Conservation (phyloP, 2,329 filamentous ascomycete genomes). For the Ophiostoma triangulosporum region DNA sequence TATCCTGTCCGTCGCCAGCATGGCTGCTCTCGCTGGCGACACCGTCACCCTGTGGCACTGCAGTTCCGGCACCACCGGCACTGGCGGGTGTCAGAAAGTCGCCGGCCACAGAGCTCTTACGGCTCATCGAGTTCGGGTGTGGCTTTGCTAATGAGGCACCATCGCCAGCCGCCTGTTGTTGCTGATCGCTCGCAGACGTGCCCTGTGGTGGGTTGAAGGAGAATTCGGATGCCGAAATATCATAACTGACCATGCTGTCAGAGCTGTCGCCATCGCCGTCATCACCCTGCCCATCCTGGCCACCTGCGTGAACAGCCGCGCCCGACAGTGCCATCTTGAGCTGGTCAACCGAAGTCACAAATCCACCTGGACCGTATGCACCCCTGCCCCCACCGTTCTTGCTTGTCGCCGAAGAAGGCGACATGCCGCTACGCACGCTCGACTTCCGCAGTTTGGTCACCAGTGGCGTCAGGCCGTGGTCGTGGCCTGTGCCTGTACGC, state of each 20-base stretch:
- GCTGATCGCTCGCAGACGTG: not conserved
- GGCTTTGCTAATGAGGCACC: not conserved
- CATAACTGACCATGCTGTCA: conserved; percentile 60
- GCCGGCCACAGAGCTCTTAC: conserved; percentile 3
- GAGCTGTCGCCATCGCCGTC: conserved; percentile 41
- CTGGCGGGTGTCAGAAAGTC: conserved; percentile 3
- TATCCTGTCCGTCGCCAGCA: conserved; percentile 15
- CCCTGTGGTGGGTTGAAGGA: conserved; percentile 37
- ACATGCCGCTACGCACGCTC: conserved; percentile 38
- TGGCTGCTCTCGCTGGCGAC: conserved; percentile 11
- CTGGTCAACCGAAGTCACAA: conserved; percentile 49
- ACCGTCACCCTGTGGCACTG: not conserved
- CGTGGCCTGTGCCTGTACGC: conserved; percentile 17
- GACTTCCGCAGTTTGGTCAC: conserved; percentile 36
- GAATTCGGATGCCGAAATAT: conserved; percentile 52
- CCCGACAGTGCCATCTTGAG: conserved; percentile 48
- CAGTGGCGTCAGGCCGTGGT: conserved; percentile 19
- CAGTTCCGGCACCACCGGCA: not conserved
- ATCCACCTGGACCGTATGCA: conserved; percentile 22
- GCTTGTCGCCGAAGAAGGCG: conserved; percentile 26
- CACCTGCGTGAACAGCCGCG: conserved; percentile 22
- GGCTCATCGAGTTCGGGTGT: not conserved
- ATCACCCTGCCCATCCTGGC: conserved; percentile 23
- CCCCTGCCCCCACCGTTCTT: conserved; percentile 13
- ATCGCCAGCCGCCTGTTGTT: not conserved